Evolutionary conservation across 768 basidiomycete genomes (phyloP), one percentile per base, ranked within the genome.

Genomic region (Galerina sulciceps): DNA sequence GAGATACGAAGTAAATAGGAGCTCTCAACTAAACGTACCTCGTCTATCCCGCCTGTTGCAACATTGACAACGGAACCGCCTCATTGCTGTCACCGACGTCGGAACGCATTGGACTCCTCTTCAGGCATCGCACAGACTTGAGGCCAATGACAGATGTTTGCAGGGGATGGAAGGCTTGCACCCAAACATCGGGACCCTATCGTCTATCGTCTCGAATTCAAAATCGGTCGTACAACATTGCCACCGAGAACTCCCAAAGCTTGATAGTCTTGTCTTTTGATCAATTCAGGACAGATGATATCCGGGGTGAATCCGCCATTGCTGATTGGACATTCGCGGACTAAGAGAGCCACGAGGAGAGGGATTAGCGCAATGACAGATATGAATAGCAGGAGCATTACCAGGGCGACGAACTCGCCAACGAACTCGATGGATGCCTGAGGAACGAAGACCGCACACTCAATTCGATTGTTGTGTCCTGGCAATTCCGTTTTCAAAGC

Each of bases 141-240:
- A 90, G 4, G 90, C 92, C 10, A 93, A 94, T 17, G 96, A 80
- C 11, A 96, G 84, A 70, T 86, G 90, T 72, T 95, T 95, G 13
- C 94, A 94, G 10, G 0, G 94, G 94, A 73, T 96, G 94, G 78
- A 96, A 96, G 0, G 88, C 90, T 56, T 93, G 86, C 49, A 96
- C 81, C 94, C 94, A 96, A 65, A 94, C 93, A 72, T 95, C 93
- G 68, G 96, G 90, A 10, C 90, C 90, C n/a, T n/a, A n/a, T n/a
- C 36, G 83, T 79, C 85, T 89, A 67, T 13, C 37, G 15, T 26
- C 26, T 47, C 18, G 53, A 35, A 23, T 57, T 42, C 62, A n/a
- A 48, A 37, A 61, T n/a, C 13, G 15, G 22, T 40, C 35, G 18
- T 10, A 53, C 41, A 45, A 17, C 4, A 51, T 15, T 36, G 55